Evolutionary conservation across 192 early-diverging fungal genomes (phyloP).

Genomic region (Geranomyces michiganensis): DNA sequence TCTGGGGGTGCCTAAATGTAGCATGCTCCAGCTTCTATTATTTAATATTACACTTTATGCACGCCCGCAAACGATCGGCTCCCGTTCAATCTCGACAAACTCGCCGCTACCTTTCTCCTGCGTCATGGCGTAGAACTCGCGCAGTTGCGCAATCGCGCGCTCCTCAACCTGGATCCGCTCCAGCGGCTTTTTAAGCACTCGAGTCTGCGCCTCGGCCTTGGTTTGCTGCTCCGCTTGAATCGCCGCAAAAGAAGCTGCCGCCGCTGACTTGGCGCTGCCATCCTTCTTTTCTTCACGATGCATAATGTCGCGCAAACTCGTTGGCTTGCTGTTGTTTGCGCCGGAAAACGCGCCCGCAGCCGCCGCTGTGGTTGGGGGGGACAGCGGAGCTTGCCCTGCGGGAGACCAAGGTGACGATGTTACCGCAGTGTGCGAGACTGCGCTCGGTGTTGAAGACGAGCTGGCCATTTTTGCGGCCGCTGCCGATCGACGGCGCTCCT

Average conservation of each 20-base stretch:
- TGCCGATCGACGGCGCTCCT: conserved; percentile 24
- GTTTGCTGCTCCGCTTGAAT: conserved; percentile 46
- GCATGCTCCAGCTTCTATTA: too few relatives aligned
- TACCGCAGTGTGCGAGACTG: too few relatives aligned
- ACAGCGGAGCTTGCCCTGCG: too few relatives aligned
- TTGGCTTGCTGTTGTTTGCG: neutral
- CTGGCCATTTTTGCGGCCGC: conserved; percentile 1
- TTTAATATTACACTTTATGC: too few relatives aligned
- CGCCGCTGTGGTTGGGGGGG: too few relatives aligned
- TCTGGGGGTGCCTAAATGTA: too few relatives aligned
- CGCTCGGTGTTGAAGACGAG: neutral
- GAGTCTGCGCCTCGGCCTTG: neutral
- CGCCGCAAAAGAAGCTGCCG: conserved; percentile 30
- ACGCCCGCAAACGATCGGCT: too few relatives aligned
- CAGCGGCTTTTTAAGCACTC: conserved; percentile 33
- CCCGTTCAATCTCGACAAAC: conserved; percentile 30
- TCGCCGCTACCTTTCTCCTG: conserved; percentile 33
- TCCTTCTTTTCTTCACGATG: conserved; percentile 29
- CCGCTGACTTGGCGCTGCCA: conserved; percentile 2
- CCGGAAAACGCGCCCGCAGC: neutral
- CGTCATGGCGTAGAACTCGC: conserved; percentile 37
- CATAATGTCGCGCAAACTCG: conserved; percentile 30
- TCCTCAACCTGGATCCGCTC: conserved; percentile 44
- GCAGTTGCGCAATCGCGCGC: conserved; percentile 37
- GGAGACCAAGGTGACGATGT: too few relatives aligned